Percentiles rank a stretch among this genome's conserved stretches.
phyloP scores from a whole-genome alignment of 2,329 filamentous ascomycete species.

The Diaporthe sp. region DNA sequence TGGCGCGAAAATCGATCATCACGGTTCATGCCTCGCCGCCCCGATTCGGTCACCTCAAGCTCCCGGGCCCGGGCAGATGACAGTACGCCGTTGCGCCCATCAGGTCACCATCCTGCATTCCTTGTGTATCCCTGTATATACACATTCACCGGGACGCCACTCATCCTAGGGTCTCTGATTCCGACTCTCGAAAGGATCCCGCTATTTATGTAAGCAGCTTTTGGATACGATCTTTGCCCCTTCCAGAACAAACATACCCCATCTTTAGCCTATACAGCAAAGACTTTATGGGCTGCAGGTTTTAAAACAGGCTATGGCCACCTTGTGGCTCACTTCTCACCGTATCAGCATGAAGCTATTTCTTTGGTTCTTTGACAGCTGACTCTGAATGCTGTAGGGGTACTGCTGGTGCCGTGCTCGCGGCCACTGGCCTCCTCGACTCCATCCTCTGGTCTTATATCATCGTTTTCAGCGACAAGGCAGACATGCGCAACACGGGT shows the following conservation, averaged over 20 bases:
- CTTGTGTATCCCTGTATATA: constrained; percentile 77
- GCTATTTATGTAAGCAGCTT: constrained; percentile 48
- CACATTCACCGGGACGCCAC: constrained; percentile 73
- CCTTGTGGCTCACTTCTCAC: too few species aligned
- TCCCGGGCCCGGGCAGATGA: constrained; percentile 19
- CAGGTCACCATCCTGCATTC: constrained; percentile 61
- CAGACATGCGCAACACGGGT: constrained; percentile 57
- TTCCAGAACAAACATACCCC: too few species aligned
- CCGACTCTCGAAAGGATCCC: constrained; percentile 5
- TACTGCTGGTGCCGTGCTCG: constrained; percentile 68
- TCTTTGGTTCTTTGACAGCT: too few species aligned
- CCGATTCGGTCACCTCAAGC: neutral
- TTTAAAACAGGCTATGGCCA: too few species aligned
- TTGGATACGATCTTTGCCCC: too few species aligned
- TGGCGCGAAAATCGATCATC: constrained; percentile 40
- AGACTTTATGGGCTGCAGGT: too few species aligned
- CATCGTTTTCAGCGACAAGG: constrained; percentile 55
- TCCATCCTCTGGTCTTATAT: constrained; percentile 65
- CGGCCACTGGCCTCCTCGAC: constrained; percentile 66
- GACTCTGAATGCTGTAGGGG: constrained; percentile 44
- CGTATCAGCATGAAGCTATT: too few species aligned
- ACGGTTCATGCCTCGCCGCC: constrained; percentile 39
- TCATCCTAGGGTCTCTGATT: constrained; percentile 64
- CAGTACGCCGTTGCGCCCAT: constrained; percentile 42
- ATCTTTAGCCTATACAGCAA: too few species aligned